Evolutionary conservation across 768 basidiomycete genomes (phyloP), one percentile per base, ranked within the genome.

Genomic region (Auriscalpium orientale): DNA sequence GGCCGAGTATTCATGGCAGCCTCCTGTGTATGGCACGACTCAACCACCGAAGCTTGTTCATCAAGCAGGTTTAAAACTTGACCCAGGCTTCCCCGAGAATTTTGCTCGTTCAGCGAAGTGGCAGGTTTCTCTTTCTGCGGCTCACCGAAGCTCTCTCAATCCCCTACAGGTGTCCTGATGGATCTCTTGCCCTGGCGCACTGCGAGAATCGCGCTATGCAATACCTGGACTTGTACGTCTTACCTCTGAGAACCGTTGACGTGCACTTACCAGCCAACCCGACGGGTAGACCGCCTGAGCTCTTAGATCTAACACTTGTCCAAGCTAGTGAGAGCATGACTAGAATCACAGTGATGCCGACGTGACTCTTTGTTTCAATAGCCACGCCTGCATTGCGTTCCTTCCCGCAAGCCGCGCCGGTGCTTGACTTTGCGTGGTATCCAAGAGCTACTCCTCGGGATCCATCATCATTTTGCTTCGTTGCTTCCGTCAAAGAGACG

Each of bases 381-480:
- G 28, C 28, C 28, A 28, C 28, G 28, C 28, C 28, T 28, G 28
- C 4, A 28, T 5, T 28, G 28, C 4, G 43, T 35, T 36, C 16
- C 22, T 28, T 49, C 49, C 15, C 62, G 0, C 90, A 91, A 66
- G 70, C 89, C 1, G 77, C 85, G 0, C 81, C 92, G 0, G 79
- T 95, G 37, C 77, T 93, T 37, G 89, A 93, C 54, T 87, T 82
- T 60, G 57, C 76, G 16, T 98, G 95, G 94, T 95, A 88, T 65
- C 94, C 95, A 0, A 75, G 79, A 1, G 94, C 94, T 0, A 79
- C 81, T 0, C 62, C 69, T 1, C 62, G 66, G 8, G 75, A 84
- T 46, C 80, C 82, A 0, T 77, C 84, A 0, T 76, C 84, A 2
- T 97, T 81, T 67, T 95, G 93, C 68, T 94, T 94, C 66, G 72